A percentile compares a stretch with the other conserved stretches of the same genome.
These are phyloP conservation scores for Coriaria nepalensis DNA, from an alignment of 306 rosid species.

Conservation along the genomic window DNA sequence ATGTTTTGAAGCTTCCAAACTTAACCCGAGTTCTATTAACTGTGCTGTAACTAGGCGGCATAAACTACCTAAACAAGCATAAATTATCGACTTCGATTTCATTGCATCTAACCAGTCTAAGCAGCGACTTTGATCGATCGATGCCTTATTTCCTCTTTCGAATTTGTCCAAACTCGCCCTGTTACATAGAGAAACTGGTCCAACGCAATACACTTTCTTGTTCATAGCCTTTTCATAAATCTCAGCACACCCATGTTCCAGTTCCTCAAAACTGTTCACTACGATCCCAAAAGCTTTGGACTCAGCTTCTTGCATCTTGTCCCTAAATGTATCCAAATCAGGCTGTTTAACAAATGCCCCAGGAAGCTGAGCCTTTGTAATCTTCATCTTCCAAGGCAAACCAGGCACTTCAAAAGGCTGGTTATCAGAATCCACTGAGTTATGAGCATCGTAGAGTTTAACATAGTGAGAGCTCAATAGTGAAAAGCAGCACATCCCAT, in stretches of 20 bases:
- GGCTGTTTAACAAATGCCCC: constrained; percentile 45
- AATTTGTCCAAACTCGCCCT: constrained; percentile 36
- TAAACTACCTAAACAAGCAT: constrained; percentile 67
- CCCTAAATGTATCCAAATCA: constrained; percentile 45
- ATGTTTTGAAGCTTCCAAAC: constrained; percentile 43
- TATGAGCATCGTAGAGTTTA: constrained; percentile 26
- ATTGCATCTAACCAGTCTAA: constrained; percentile 48
- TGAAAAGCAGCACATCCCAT: constrained; percentile 65
- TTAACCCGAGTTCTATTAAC: constrained; percentile 48
- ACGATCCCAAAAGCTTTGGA: constrained; percentile 40
- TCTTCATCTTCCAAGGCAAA: constrained; percentile 25
- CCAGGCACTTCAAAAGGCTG: constrained; percentile 52
- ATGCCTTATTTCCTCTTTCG: constrained; percentile 59
- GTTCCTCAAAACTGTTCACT: constrained; percentile 51
- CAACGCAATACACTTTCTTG: constrained; percentile 67
- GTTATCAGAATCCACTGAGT: constrained; percentile 20
- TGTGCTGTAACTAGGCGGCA: constrained; percentile 54
- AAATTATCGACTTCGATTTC: constrained; percentile 53
- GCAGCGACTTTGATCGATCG: constrained; percentile 33
- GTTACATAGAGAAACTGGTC: constrained; percentile 56
- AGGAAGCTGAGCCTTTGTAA: constrained; percentile 55
- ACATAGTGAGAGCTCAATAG: constrained; percentile 41
- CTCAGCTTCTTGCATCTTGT: constrained; percentile 54
- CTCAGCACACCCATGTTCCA: constrained; percentile 34
- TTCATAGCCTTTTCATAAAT: constrained; percentile 27